Percentiles rank a stretch among this genome's conserved stretches.
These are phyloP conservation scores for Vaccinium myrtillus DNA, from an alignment of 148 eudicot genomes.

Conservation along the genomic window DNA sequence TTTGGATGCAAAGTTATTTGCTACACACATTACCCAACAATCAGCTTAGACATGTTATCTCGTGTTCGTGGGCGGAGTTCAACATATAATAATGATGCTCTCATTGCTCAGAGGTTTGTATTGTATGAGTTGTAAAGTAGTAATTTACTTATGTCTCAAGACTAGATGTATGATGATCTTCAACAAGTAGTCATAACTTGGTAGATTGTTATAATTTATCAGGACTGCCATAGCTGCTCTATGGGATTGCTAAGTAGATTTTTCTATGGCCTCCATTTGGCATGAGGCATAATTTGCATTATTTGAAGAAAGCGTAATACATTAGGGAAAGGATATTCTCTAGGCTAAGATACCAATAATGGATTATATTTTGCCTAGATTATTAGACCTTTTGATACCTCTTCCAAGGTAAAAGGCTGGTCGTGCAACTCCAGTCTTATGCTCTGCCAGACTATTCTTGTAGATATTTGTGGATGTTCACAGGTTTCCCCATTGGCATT, in stretches of 20 bases:
- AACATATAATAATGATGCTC: conserved; percentile 80
- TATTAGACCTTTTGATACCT: not conserved
- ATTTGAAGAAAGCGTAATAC: not conserved
- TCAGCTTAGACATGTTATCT: conserved; percentile 94
- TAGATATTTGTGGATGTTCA: not conserved
- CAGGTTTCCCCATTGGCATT: not conserved
- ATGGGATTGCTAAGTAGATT: not conserved
- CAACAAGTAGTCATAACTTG: not conserved
- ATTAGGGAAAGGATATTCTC: not conserved
- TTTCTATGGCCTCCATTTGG: conserved; percentile 4
- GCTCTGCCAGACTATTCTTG: conserved; percentile 9
- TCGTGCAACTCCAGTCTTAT: not conserved
- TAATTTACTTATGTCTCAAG: not conserved
- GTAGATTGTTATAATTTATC: conserved; percentile 6
- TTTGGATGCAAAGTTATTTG: conserved; percentile 93
- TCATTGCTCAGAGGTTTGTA: conserved; percentile 76
- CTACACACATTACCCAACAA: conserved; percentile 97
- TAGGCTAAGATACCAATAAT: not conserved
- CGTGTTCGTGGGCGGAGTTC: conserved; percentile 73
- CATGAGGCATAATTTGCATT: not conserved
- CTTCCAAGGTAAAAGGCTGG: not conserved
- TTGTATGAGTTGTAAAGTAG: conserved; percentile 9
- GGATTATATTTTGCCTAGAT: not conserved
- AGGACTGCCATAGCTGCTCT: not conserved
- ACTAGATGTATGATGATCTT: not conserved